Base-by-base conservation (phyloP, 345 rosid genomes). In the Populus deltoides region DNA sequence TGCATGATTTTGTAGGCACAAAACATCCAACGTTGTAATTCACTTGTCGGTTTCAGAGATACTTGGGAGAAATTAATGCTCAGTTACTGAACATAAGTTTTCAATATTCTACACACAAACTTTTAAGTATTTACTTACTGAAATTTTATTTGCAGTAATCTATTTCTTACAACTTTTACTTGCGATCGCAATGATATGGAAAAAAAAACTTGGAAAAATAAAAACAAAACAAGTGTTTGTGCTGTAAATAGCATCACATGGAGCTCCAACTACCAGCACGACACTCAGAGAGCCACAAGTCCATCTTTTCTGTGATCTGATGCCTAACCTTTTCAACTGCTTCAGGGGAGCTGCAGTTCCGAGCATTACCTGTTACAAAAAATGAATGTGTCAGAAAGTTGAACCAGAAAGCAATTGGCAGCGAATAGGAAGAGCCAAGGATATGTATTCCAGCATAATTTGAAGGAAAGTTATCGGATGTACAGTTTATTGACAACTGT, bases 261-360 rank as follows among this genome's bases (percentile, higher is more conserved):
- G 9, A 84, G 73, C 87, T 84, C 90, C 87, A 59, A 78, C 83
- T 85, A 5, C 49, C 1, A 18, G 66, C 65, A n/a, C 86, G 90
- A 81, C 98, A 95, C 78, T 93, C 78, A 3, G 99, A 95, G 70
- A 95, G 86, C 99, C 99, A 95, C 81, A 93, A 81, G 88, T 93
- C 99, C 0, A 95, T 93, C 79, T 90, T 81, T 82, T 93, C 94
- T 72, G 86, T 53, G 25, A 95, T 85, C 79, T 86, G 86, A 74
- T 95, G 93, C 88, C 99, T 86, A 51, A 90, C 94, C 87, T 90
- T 95, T 66, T 86, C 87, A 75, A 95, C 96, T 0, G 97, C 94
- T 20, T 93, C 98, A 12, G 98, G 98, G 47, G 92, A 87, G 77
- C 92, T 92, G 85, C 99, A 95, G 70, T 85, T 90, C 82, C 84